phyloP scores from a whole-genome alignment of 176 grass and related monocot species.

The Musa itinerans region DNA sequence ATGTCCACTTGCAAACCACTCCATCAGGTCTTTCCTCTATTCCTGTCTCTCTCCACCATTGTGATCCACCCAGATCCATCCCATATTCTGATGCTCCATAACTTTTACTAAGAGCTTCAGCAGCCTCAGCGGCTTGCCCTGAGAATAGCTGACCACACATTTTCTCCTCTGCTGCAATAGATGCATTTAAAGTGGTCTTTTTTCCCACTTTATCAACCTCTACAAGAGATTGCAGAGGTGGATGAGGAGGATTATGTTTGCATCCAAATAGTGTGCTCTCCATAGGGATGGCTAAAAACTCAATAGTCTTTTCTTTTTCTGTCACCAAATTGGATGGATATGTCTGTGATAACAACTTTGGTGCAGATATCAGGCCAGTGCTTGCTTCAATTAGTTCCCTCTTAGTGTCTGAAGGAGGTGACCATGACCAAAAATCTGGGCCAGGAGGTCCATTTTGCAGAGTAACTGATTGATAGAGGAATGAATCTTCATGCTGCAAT shows the following conservation, averaged over 20 bases:
- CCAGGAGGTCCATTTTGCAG: conserved; percentile 56
- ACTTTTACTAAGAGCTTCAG: conserved; percentile 46
- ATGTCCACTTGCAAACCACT: conserved; percentile 84
- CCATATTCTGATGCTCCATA: conserved; percentile 46
- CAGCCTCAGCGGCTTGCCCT: conserved; percentile 56
- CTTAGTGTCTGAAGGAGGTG: conserved; percentile 49
- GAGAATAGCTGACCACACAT: conserved; percentile 52
- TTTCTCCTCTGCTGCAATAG: conserved; percentile 29
- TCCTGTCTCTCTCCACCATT: conserved; percentile 92
- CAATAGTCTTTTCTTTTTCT: conserved; percentile 56
- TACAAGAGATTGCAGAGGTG: conserved; percentile 66
- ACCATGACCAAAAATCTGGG: conserved; percentile 96
- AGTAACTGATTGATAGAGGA: conserved; percentile 25
- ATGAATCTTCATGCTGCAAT: conserved; percentile 17
- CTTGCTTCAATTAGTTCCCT: conserved; percentile 21
- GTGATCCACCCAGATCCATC: conserved; percentile 48
- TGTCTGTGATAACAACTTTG: conserved; percentile 36
- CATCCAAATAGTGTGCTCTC: conserved; percentile 42
- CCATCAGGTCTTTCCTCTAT: conserved; percentile 68
- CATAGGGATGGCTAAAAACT: conserved; percentile 58
- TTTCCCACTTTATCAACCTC: conserved; percentile 46
- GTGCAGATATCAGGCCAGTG: conserved; percentile 36
- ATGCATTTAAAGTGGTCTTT: conserved; percentile 1
- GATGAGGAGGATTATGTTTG: conserved; percentile 55
- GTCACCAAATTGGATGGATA: conserved; percentile 54